These are phyloP conservation scores for Cryptosporidium ryanae DNA, from an alignment of 169 alveolate species.

Conservation along the genomic window DNA sequence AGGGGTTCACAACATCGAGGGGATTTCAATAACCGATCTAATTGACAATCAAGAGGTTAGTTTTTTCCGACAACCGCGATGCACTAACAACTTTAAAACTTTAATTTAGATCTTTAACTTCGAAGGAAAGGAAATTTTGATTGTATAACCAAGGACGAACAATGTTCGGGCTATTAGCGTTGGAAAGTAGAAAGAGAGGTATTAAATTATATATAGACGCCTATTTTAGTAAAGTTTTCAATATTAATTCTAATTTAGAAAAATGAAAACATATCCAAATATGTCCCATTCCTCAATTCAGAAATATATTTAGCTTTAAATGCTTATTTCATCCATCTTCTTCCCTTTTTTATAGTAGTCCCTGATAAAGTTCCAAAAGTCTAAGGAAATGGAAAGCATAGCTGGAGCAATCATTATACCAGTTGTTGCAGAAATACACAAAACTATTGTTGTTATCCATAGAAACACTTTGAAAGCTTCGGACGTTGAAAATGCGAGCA, in stretches of 20 bases:
- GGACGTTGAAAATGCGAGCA: constrained; percentile 70
- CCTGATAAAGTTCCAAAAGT: constrained; percentile 44
- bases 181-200: background rate
- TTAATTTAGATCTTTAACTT: no score
- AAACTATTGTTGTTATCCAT: constrained; percentile 69
- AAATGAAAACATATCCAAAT: background rate
- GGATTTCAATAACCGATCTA: constrained; percentile 11
- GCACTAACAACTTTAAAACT: no score
- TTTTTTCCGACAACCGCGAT: background rate
- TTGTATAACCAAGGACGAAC: no score
- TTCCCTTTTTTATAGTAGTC: constrained; percentile 27
- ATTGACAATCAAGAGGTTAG: constrained; percentile 13
- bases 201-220: no score
- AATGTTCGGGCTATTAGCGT: no score
- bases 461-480: constrained; percentile 67
- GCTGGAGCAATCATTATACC: constrained; percentile 74
- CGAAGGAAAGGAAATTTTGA: no score
- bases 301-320: no score
- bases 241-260: background rate
- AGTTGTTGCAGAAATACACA: constrained; percentile 58
- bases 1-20: constrained; percentile 41
- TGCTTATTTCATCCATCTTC: constrained; percentile 16
- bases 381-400: constrained; percentile 38
- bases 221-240: background rate
- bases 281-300: background rate